Evolutionary conservation across 1,284 basidiomycete genomes (phyloP), one percentile per base, ranked within the genome.

Genomic region (Xerocomus amazonicus): DNA sequence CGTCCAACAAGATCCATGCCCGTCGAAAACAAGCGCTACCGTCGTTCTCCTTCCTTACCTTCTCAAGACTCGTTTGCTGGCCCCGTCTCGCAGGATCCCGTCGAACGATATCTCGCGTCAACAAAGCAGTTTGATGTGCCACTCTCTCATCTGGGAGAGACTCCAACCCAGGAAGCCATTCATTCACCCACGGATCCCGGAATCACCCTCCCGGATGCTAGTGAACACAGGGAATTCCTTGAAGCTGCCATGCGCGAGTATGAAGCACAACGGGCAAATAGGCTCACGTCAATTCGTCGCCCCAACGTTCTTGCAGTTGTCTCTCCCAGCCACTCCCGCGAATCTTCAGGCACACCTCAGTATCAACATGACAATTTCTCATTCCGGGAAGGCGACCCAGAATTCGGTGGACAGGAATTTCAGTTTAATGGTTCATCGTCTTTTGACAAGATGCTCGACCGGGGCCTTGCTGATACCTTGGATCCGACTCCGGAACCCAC

Each of bases 21-120:
- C 13, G 41, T 51, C 31, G 50, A 42, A 16, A 60, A 50, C 19
- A 56, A 48, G 39, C 57, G 52, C 14, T 56, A 38, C 42, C 58
- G 52, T 42, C 67, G 70, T 38, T 74, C 75, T 16, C 66, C 68
- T 28, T 73, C 76, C 6, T 58, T 60, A 28, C 43, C 62, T 6
- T 73, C 81, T 3, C 74, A 78, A 60, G 84, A 85, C 59, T 87
- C 84, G 2, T 85, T 87, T 54, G 81, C 73, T 37, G 77, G 70
- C 28, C 70, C 73, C 13, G 54, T 72, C 31, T 70, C 75, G 5
- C 70, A 74, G 41, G 76, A 83, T 50, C 74, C 73, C 9, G 73
- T 72, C 32, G 70, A 73, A 48, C 65, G 62, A 19, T 78, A 73
- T 59, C 58, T 83, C 9, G 72, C 77, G 8, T 68, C 69, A n/a